A percentile compares a stretch with the other conserved stretches of the same genome.
phyloP scores from a whole-genome alignment of 352 stramenopile genomes.

The Phytopythium oedochilum region DNA sequence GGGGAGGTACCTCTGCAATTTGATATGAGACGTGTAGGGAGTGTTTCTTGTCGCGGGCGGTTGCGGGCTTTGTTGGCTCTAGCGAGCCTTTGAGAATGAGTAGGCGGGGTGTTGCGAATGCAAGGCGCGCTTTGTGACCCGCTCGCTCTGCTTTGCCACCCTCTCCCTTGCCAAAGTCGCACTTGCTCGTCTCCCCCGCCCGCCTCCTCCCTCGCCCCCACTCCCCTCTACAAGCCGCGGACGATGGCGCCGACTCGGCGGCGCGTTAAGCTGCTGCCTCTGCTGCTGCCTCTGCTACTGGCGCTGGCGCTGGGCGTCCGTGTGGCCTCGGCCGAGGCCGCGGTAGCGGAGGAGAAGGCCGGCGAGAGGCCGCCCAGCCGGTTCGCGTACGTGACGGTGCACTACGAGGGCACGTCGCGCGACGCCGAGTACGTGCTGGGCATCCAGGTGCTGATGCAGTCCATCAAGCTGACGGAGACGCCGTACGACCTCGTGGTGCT shows the following conservation, averaged over 20 bases:
- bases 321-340: constrained; percentile 3
- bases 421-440: constrained; percentile 83
- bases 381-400: constrained; percentile 83
- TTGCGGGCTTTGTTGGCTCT: no score
- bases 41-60: no score
- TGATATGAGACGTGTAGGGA: not conserved
- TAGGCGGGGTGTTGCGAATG: no score
- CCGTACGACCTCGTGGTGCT: constrained; percentile 84
- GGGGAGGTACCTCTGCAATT: not conserved
- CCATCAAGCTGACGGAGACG: constrained; percentile 79
- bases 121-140: not conserved
- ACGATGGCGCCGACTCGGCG: not conserved
- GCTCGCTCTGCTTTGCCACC: not conserved
- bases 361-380: constrained; percentile 34
- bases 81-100: no score
- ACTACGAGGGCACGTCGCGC: constrained; percentile 81
- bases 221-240: not conserved
- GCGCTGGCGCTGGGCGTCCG: constrained; percentile 14
- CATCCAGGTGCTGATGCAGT: constrained; percentile 83
- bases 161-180: not conserved
- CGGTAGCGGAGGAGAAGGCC: constrained; percentile 1
- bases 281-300: constrained; percentile 14
- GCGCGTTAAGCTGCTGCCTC: not conserved
- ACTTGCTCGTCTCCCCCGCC: not conserved
- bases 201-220: not conserved